Base-by-base conservation (phyloP, 805 yeast genomes). In the Wickerhamiella qilinensis region DNA sequence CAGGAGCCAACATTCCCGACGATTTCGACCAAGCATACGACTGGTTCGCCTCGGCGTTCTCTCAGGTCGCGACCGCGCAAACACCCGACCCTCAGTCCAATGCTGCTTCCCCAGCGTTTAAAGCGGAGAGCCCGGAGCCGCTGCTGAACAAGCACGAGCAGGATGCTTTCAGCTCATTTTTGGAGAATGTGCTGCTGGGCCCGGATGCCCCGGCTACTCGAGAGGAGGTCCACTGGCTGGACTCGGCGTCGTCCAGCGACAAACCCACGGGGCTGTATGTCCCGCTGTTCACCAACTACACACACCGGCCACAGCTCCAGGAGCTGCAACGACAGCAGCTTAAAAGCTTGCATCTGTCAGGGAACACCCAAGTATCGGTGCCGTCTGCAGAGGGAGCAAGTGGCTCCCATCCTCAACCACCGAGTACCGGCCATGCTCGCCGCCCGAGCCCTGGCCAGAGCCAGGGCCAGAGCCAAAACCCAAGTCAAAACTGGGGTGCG, bases 121-220 rank as follows among this genome's bases (percentile, higher is more conserved):
- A 17, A 5, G 14, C 7, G 7, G 30, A 28, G 30, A 15, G 15
- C 14, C 14, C 39, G 15, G 41, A 37, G 21, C 38, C 38, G 8
- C 43, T 49, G 29, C 40, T 49, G 25, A 49, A 48, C 37, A 36
- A 38, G 20, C 41, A 39, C 21, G 53, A 49, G 40, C 40, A 45
- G 21, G 34, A 38, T 29, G 52, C 51, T 21, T 42, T 49, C 33
- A 32, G 46, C 19, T 34, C 33, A 2, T 49, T 48, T 31, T 35
- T 49, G 24, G 53, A 49, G 35, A 42, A 40, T 19, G 45, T 49
- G 28, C 43, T 49, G 25, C 27, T 29, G 12, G 42, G 45, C 38
- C 49, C 51, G 20, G 21, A 18, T n/a, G 20, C 15, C 21, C 38
- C 41, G 11, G 31, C 38, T 2, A 29, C 28, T n/a, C 12, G 27